Percentiles rank a stretch among this genome's conserved stretches.
Conservation (phyloP, 2,329 filamentous ascomycete species). For the Xylariaceae sp. region DNA sequence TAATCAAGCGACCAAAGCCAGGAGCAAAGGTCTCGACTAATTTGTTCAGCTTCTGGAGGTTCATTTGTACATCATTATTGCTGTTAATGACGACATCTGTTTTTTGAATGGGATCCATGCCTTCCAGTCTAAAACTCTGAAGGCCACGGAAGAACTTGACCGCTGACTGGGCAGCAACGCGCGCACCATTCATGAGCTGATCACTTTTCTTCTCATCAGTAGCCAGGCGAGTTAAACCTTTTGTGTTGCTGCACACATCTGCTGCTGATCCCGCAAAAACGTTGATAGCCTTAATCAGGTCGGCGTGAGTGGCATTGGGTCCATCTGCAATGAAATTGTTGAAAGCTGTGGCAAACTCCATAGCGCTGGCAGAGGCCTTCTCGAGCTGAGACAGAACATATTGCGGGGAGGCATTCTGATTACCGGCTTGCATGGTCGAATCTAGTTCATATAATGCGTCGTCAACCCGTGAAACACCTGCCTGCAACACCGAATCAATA, state of each 20-base stretch:
- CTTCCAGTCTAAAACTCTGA: conserved; percentile 89
- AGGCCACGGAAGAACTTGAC: conserved; percentile 94
- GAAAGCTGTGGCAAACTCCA: conserved; percentile 96
- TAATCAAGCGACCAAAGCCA: conserved; percentile 74
- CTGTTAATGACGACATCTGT: conserved; percentile 96
- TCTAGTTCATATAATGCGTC: conserved; percentile 96
- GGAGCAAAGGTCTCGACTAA: conserved; percentile 88
- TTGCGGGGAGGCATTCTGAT: conserved; percentile 92
- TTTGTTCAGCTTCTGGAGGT: conserved; percentile 89
- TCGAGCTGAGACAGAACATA: conserved; percentile 97
- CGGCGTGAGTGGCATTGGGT: conserved; percentile 80
- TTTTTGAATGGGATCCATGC: conserved; percentile 85
- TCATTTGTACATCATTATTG: conserved; percentile 93
- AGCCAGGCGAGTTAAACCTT: conserved; percentile 87
- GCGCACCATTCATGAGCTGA: conserved; percentile 73
- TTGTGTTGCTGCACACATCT: conserved; percentile 93
- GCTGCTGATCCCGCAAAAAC: conserved; percentile 86
- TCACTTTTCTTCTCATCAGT: conserved; percentile 95
- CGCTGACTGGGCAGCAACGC: conserved; percentile 78
- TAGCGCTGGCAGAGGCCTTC: conserved; percentile 89
- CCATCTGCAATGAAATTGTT: conserved; percentile 98
- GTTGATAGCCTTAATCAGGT: conserved; percentile 89
- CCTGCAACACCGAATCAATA: conserved; percentile 92
- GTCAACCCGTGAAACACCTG: conserved; percentile 88
- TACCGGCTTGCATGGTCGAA: conserved; percentile 96